phyloP scores from a whole-genome alignment of 257 asterid species.

The Jasminum sambac region DNA sequence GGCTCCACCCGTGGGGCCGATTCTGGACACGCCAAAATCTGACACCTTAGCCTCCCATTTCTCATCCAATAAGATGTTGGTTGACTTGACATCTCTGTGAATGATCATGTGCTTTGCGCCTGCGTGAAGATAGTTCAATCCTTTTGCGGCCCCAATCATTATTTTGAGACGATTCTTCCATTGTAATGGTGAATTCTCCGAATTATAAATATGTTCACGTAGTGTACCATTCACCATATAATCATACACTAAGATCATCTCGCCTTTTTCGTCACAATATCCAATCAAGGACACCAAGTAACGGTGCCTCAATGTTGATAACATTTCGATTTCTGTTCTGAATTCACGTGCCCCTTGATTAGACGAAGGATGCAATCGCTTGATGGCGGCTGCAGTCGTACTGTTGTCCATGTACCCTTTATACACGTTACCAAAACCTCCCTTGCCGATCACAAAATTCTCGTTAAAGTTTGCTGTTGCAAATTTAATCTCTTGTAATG shows the following conservation, averaged over 20 bases:
- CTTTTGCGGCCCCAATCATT: constrained; percentile 66
- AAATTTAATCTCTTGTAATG: constrained; percentile 43
- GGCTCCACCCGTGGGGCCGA: constrained; percentile 45
- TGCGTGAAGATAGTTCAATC: constrained; percentile 60
- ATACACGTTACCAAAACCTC: constrained; percentile 71
- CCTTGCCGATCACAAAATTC: constrained; percentile 42
- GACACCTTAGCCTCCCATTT: constrained; percentile 67
- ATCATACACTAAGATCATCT: constrained; percentile 75
- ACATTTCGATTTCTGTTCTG: constrained; percentile 59
- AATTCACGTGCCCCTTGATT: constrained; percentile 60
- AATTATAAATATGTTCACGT: constrained; percentile 48
- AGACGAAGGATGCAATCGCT: constrained; percentile 48
- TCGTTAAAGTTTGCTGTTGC: constrained; percentile 48
- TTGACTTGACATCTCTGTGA: constrained; percentile 73
- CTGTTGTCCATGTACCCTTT: constrained; percentile 40
- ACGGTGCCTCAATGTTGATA: constrained; percentile 57
- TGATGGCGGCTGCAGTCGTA: constrained; percentile 44
- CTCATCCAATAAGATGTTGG: constrained; percentile 62
- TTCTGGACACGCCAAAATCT: constrained; percentile 70
- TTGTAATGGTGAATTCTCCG: constrained; percentile 37
- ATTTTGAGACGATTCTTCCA: constrained; percentile 62
- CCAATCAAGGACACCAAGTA: constrained; percentile 70
- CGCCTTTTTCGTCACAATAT: constrained; percentile 52
- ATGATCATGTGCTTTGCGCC: constrained; percentile 47
- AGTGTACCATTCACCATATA: constrained; percentile 61